Evolutionary conservation across 106 monocot species (phyloP).

Genomic region (Allium cepa): DNA sequence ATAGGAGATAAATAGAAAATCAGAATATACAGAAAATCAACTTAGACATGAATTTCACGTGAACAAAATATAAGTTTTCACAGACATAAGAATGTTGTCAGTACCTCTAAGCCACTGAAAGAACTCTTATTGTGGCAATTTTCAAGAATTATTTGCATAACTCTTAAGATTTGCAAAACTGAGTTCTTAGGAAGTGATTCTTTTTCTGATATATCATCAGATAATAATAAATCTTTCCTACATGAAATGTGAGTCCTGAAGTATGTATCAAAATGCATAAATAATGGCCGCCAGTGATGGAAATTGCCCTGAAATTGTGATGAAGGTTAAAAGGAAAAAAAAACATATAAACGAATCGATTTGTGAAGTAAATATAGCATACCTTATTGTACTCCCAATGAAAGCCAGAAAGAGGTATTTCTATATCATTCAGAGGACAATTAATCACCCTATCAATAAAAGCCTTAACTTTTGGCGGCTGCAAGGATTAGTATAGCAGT

Average conservation of each 20-base stretch:
- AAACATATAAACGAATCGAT: neutral
- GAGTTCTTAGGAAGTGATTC: conserved; percentile 84
- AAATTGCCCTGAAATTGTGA: conserved; percentile 82
- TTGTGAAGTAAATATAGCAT: neutral
- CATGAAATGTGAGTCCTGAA: conserved; percentile 84
- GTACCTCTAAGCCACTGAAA: conserved; percentile 90
- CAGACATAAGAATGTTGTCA: neutral
- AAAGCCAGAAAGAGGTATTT: conserved; percentile 96
- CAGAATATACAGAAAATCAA: neutral
- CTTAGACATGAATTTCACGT: neutral
- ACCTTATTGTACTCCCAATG: conserved; percentile 96
- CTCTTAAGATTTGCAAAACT: conserved; percentile 82
- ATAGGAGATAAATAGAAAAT: conserved; percentile 6
- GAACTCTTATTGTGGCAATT: conserved; percentile 96
- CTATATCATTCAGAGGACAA: conserved; percentile 88
- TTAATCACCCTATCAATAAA: conserved; percentile 98
- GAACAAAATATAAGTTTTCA: neutral
- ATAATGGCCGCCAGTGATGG: conserved; percentile 96
- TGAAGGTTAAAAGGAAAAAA: conserved; percentile 3
- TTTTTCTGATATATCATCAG: conserved; percentile 64
- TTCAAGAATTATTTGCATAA: conserved; percentile 93
- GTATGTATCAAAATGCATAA: conserved; percentile 95
- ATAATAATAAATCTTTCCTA: conserved; percentile 81
- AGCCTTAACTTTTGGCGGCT: conserved; percentile 85
- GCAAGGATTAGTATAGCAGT: conserved; percentile 21